Percentiles rank a stretch among this genome's conserved stretches.
phyloP scores from a whole-genome alignment of 441 rosid genomes.

The Rhodomyrtus psidioides region DNA sequence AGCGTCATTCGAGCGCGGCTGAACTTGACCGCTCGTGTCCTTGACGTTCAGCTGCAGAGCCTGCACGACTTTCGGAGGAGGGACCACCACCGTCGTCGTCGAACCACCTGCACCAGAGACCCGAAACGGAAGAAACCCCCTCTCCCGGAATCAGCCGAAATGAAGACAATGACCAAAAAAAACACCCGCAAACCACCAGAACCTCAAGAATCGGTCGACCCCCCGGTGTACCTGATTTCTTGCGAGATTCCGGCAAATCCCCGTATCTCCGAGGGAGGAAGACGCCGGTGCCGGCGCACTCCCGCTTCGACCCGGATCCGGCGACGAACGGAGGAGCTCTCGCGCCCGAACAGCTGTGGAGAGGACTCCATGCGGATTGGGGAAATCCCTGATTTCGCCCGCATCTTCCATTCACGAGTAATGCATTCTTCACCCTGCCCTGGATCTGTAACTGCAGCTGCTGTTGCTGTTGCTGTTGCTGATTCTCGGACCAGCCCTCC shows the following conservation, averaged over 20 bases:
- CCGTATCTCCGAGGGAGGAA: constrained; percentile 63
- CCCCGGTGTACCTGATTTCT: constrained; percentile 41
- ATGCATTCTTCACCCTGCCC: constrained; percentile 3
- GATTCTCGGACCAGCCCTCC: constrained; percentile 15
- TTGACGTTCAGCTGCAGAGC: constrained; percentile 34
- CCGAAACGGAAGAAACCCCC: background rate
- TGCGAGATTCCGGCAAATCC: constrained; percentile 30
- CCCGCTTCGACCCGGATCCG: constrained; percentile 40
- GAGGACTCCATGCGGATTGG: constrained; percentile 29
- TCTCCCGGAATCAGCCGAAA: background rate
- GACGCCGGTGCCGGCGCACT: constrained; percentile 75
- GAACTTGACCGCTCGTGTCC: constrained; percentile 12
- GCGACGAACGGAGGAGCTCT: constrained; percentile 24
- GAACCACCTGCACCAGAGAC: constrained; percentile 24
- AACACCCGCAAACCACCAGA: background rate
- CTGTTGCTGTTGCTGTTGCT: constrained; percentile 16
- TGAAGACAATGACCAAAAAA: background rate
- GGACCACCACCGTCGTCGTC: constrained; percentile 22
- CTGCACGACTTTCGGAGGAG: constrained; percentile 44
- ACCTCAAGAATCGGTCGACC: background rate
- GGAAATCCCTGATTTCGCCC: constrained; percentile 17
- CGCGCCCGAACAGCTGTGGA: constrained; percentile 17
- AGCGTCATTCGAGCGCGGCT: constrained; percentile 15
- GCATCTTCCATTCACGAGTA: constrained; percentile 16
- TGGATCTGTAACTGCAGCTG: constrained; percentile 12